phyloP scores from a whole-genome alignment of 345 rosid genomes.

The Pistacia integerrima region DNA sequence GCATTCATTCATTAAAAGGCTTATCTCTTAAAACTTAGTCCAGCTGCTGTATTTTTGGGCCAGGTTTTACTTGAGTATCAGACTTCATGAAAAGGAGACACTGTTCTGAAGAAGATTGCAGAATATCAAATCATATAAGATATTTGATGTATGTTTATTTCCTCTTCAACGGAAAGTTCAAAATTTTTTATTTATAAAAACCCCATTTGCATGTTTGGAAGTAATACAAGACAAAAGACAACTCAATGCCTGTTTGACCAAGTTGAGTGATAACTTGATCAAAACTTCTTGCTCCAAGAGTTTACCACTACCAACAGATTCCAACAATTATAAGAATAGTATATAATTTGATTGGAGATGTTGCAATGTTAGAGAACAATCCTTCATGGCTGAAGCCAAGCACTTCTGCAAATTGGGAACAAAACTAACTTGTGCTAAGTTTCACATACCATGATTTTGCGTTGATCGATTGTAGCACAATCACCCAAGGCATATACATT shows the following conservation, averaged over 20 bases:
- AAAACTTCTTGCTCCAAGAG: neutral
- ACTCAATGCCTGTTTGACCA: neutral
- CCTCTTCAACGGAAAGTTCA: neutral
- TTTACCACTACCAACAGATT: neutral
- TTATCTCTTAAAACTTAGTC: neutral
- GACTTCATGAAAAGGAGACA: neutral
- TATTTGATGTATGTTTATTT: neutral
- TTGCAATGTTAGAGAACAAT: neutral
- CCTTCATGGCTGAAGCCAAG: conserved; percentile 3
- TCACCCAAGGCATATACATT: conserved; percentile 91
- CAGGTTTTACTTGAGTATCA: neutral
- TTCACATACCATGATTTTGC: conserved; percentile 72
- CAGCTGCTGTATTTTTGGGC: neutral
- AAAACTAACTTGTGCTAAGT: conserved; percentile 11
- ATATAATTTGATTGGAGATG: neutral
- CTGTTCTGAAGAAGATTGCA: neutral
- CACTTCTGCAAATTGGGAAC: neutral
- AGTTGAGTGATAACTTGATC: neutral
- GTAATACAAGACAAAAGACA: neutral
- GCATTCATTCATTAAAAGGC: neutral
- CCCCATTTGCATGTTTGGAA: neutral
- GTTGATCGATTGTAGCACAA: conserved; percentile 91
- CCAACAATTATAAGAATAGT: neutral
- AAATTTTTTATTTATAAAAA: neutral
- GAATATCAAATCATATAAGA: neutral